Percentiles rank a stretch among this genome's conserved stretches.
Conservation (phyloP, 164 flowering plant genomes). For the Sedum album region DNA sequence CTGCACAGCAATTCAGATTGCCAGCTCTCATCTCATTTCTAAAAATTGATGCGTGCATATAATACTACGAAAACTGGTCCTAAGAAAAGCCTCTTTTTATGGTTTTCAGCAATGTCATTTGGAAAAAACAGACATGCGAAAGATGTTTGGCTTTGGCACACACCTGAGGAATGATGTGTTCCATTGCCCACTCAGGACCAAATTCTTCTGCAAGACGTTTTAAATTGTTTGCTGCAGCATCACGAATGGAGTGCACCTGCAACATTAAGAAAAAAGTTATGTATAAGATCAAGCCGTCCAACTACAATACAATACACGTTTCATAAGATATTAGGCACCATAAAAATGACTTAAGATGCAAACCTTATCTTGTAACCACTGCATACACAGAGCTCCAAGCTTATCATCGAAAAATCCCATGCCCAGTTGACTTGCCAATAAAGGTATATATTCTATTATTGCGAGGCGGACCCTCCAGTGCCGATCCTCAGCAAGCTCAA, state of each 20-base stretch:
- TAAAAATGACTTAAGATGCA: constrained; percentile 5
- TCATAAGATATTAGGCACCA: background rate
- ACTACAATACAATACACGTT: background rate
- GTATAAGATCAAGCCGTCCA: background rate
- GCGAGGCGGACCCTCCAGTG: constrained; percentile 98
- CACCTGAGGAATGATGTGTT: constrained; percentile 73
- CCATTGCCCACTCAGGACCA: constrained; percentile 86
- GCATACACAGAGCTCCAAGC: constrained; percentile 90
- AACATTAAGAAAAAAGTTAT: background rate
- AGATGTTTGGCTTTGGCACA: background rate
- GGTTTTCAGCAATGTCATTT: too few relatives aligned
- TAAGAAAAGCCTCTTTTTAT: too few relatives aligned
- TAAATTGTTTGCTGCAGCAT: constrained; percentile 70
- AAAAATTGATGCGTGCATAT: too few relatives aligned
- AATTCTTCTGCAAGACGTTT: constrained; percentile 81
- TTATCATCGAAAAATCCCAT: constrained; percentile 93
- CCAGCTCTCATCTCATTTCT: too few relatives aligned
- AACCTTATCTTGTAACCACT: constrained; percentile 79
- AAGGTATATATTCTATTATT: constrained; percentile 87
- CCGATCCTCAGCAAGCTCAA: constrained; percentile 97
- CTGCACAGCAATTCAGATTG: too few relatives aligned
- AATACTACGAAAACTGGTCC: too few relatives aligned
- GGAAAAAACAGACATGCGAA: background rate
- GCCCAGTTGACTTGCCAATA: constrained; percentile 93
- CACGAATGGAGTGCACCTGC: constrained; percentile 67